phyloP scores from a whole-genome alignment of 768 basidiomycete species.

The Kondoa subrosea region DNA sequence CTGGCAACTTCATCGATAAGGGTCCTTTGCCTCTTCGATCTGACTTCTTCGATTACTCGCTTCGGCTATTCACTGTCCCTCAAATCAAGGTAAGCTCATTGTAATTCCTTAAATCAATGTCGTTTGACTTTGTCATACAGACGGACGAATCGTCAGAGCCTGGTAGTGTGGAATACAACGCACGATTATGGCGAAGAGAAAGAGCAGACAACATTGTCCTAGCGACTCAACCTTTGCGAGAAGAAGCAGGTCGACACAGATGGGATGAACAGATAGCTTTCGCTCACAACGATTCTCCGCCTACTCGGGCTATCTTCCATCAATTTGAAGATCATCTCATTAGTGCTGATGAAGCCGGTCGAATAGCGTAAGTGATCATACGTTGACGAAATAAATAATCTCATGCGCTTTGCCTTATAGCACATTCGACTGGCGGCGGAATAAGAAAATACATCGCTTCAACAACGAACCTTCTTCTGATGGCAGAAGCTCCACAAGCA shows the following conservation, averaged over 20 bases:
- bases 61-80: constrained; percentile 93
- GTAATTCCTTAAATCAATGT: constrained; percentile 9
- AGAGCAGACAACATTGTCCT: constrained; percentile 65
- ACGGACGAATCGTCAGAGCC: constrained; percentile 92
- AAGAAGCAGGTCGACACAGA: constrained; percentile 50
- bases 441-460: constrained; percentile 61
- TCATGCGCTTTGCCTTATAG: constrained; percentile 35
- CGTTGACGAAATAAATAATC: background rate
- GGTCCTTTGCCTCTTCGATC: constrained; percentile 60
- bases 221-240: constrained; percentile 52
- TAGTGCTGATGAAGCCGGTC: constrained; percentile 66
- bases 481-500: constrained; percentile 37
- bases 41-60: constrained; percentile 85
- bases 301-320: constrained; percentile 57
- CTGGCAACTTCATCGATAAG: background rate
- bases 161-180: constrained; percentile 80
- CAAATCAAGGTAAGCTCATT: constrained; percentile 72
- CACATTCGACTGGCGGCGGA: constrained; percentile 85
- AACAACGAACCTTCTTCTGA: constrained; percentile 67
- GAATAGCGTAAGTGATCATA: constrained; percentile 49
- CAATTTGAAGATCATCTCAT: constrained; percentile 78
- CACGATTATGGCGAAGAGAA: constrained; percentile 83
- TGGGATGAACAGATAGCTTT: constrained; percentile 34
- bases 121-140: constrained; percentile 36
- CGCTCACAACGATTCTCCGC: constrained; percentile 33